These are phyloP conservation scores for Cornus suecica DNA, from an alignment of 148 eudicot genomes.

Conservation along the genomic window DNA sequence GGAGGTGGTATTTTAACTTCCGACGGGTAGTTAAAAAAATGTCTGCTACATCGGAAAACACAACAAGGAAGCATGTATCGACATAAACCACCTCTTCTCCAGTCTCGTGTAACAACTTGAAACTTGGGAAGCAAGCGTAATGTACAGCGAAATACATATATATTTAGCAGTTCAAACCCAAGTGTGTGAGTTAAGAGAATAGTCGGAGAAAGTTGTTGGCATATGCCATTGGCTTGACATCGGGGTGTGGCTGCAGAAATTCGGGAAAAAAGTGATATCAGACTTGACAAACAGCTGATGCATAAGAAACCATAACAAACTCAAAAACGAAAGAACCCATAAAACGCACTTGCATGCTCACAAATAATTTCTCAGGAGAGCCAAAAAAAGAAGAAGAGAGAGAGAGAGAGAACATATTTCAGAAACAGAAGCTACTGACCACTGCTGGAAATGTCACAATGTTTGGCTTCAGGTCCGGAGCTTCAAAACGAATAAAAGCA, in stretches of 20 bases:
- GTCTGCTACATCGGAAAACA: neutral
- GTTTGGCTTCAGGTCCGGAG: constrained; percentile 88
- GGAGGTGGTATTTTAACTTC: neutral
- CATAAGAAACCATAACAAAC: neutral
- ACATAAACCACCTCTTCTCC: constrained; percentile 3
- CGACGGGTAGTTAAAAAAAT: neutral
- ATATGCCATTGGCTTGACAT: constrained; percentile 95
- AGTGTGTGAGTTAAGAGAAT: constrained; percentile 33
- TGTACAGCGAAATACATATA: neutral
- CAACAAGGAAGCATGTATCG: neutral
- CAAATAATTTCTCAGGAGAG: neutral
- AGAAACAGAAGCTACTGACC: constrained; percentile 47
- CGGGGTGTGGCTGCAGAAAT: constrained; percentile 86
- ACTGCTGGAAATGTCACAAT: constrained; percentile 89
- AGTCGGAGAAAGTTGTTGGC: constrained; percentile 91
- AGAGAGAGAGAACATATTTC: neutral
- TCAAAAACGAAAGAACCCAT: too few relatives aligned
- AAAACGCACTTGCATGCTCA: neutral
- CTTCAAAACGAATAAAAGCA: constrained; percentile 92
- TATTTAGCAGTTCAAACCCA: neutral
- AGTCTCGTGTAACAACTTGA: too few relatives aligned
- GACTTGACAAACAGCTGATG: constrained; percentile 1
- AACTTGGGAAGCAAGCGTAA: neutral
- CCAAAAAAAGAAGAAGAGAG: neutral
- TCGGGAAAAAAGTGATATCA: too few relatives aligned